These are phyloP conservation scores for Pythium graminicola DNA, from an alignment of 352 stramenopile genomes.

Conservation along the genomic window DNA sequence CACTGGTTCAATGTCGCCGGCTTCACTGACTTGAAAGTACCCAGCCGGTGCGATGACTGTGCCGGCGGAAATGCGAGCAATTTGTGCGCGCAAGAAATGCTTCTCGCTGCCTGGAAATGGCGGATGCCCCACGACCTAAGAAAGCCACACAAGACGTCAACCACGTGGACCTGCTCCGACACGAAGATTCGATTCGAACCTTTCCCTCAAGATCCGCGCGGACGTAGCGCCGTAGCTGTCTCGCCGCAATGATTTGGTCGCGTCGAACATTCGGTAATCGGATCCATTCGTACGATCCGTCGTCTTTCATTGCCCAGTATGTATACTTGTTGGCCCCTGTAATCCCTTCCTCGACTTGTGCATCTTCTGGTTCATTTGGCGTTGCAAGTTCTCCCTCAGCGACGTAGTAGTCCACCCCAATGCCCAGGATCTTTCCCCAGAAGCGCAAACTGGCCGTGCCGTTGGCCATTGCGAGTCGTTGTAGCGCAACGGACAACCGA, in stretches of 20 bases:
- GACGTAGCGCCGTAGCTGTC: slow-evolving; percentile 76
- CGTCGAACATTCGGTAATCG: slow-evolving; percentile 69
- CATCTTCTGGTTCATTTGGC: slow-evolving; percentile 53
- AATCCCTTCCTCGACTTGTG: slow-evolving; percentile 55
- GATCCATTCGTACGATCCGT: slow-evolving; percentile 74
- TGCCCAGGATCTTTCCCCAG: slow-evolving; percentile 82
- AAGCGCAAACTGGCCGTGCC: slow-evolving; percentile 72
- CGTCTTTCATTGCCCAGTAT: slow-evolving; percentile 86
- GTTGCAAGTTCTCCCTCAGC: slow-evolving; percentile 62
- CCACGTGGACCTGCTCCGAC: no score
- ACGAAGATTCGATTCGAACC: slow-evolving; percentile 21
- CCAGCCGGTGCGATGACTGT: slow-evolving; percentile 79
- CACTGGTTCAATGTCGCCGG: slow-evolving; percentile 58
- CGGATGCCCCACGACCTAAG: slow-evolving; percentile 61
- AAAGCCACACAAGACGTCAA: background rate
- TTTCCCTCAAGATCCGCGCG: slow-evolving; percentile 76
- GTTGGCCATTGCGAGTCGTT: slow-evolving; percentile 48
- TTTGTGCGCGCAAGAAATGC: slow-evolving; percentile 84
- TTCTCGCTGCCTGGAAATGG: slow-evolving; percentile 85
- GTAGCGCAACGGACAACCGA: slow-evolving; percentile 54
- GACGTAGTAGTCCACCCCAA: slow-evolving; percentile 75
- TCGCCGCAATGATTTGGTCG: slow-evolving; percentile 70
- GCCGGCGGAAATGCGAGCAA: slow-evolving; percentile 80
- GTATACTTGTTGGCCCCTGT: slow-evolving; percentile 83
- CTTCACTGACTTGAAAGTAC: slow-evolving; percentile 75